Base-by-base conservation (phyloP, 306 rosid species). In the Cotoneaster glaucophyllus region DNA sequence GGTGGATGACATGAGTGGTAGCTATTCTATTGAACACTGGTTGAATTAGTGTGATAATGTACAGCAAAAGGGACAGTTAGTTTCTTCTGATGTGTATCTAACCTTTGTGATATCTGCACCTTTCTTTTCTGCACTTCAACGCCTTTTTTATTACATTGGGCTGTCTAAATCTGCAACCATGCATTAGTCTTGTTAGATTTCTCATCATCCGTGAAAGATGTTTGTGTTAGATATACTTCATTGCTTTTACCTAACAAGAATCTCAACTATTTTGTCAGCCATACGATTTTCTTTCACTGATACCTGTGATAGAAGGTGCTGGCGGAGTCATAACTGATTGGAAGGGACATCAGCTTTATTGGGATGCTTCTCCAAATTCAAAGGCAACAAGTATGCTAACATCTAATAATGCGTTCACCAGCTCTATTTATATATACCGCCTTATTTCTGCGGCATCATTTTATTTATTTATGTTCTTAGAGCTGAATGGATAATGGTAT, bases 321-420 rank as follows among this genome's bases (percentile, higher is more conserved):
- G 99, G 97, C 54, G 98, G 99, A 66, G 86, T 85, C 79, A 85
- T 95, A 73, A 95, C 99, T 70, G 97, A 92, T 83, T 95, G 99
- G 99, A 89, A 87, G 82, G 99, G 99, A 59, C 78, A 88, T 54
- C 73, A 85, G 68, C 95, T 95, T 41, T 43, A 14, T 52, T 95
- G 99, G 99, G 97, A 90, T 71, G 97, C 99, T 81, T 87, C 92
- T 43, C 89, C 97, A 24, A 67, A 70, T 77, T 90, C 97, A 71
- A 70, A 21, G 6, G 87, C 89, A 71, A 77, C 81, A 78, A 90
- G 99, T 92, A 92, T 6, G 84, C 69, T 17, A 26, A 24, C 54
- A 1, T 50, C 3, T 48, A 48, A 48, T 17, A 15, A 48, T 48
- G 54, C 54, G 18, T 50, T 43, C 9, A 18, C 21, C 19, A 18